A percentile compares a stretch with the other conserved stretches of the same genome.
phyloP scores from a whole-genome alignment of 257 asterid species.

The Apocynum venetum region DNA sequence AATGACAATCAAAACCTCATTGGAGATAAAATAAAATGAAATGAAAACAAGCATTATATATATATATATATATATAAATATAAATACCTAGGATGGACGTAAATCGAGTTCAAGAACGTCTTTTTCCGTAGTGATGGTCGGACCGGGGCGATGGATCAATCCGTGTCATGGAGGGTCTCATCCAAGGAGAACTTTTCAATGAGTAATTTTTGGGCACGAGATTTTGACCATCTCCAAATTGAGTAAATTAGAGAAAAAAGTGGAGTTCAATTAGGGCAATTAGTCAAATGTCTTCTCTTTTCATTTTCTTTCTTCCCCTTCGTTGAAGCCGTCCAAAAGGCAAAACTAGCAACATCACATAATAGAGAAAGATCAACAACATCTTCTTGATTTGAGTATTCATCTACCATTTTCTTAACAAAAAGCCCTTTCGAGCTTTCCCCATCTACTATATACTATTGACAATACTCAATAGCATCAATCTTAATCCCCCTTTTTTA shows the following conservation, averaged over 20 bases:
- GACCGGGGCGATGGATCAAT: slow-evolving; percentile 11
- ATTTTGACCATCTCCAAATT: slow-evolving; percentile 14
- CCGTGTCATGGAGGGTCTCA: slow-evolving; percentile 22
- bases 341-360: background rate
- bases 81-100: background rate
- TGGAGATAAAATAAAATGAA: no score
- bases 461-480: background rate
- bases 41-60: no score
- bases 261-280: background rate
- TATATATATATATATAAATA: no score
- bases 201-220: no score
- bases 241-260: background rate
- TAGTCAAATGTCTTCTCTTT: background rate
- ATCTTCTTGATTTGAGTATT: background rate
- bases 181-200: slow-evolving; percentile 8
- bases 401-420: background rate
- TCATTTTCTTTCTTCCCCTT: background rate
- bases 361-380: background rate
- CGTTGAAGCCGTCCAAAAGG: background rate
- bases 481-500: background rate
- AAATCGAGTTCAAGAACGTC: slow-evolving; percentile 1
- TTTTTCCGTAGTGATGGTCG: slow-evolving; percentile 12
- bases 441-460: background rate
- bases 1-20: no score
- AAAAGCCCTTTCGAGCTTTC: background rate